phyloP scores from a whole-genome alignment of 2,329 filamentous ascomycete genomes.

The Pseudogymnoascus sp. region DNA sequence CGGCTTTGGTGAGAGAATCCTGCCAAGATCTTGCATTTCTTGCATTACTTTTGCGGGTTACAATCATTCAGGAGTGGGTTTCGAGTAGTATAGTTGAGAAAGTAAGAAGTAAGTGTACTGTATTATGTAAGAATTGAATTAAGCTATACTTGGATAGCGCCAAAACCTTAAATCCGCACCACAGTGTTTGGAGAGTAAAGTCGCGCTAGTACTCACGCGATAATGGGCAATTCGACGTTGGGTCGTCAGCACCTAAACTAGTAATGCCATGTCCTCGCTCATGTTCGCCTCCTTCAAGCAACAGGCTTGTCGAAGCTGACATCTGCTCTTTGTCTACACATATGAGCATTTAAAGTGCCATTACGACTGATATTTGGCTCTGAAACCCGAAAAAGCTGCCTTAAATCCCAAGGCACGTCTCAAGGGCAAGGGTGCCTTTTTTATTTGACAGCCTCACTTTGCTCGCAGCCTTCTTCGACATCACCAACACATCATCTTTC shows the following conservation, averaged over 20 bases:
- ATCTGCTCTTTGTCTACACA: not conserved
- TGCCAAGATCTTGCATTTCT: no score
- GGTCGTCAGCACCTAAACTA: slow-evolving; percentile 3
- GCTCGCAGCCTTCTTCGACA: not conserved
- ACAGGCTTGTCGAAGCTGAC: slow-evolving; percentile 3
- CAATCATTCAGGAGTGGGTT: no score
- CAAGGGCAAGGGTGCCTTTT: not conserved
- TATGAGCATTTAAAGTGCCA: not conserved
- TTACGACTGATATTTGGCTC: not conserved
- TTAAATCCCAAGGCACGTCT: not conserved
- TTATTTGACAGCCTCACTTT: slow-evolving; percentile 7
- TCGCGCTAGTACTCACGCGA: slow-evolving; percentile 7
- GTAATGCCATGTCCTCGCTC: not conserved
- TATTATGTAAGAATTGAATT: not conserved
- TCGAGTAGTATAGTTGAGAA: no score
- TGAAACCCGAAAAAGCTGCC: not conserved
- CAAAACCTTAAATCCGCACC: slow-evolving; percentile 6
- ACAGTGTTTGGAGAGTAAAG: not conserved
- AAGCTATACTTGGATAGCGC: slow-evolving; percentile 1
- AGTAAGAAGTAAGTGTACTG: no score
- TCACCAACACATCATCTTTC: not conserved
- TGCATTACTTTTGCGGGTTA: no score
- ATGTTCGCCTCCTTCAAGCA: slow-evolving; percentile 8
- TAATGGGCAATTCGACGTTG: slow-evolving; percentile 9
- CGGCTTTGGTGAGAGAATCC: no score